These are phyloP conservation scores for Agrostemma githago DNA, from an alignment of 148 eudicot species.

Conservation along the genomic window DNA sequence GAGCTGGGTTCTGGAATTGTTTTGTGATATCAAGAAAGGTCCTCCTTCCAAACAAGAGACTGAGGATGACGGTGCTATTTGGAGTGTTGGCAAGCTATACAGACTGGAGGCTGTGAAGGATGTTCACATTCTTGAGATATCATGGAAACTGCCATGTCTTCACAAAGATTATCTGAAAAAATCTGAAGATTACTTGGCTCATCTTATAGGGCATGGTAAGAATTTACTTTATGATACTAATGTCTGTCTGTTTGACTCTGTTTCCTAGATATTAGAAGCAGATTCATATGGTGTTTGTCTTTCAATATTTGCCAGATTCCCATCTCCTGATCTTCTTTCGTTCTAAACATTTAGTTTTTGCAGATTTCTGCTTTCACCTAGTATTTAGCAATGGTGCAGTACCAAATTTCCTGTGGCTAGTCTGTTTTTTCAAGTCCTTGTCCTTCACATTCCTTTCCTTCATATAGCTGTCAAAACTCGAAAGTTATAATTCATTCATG, in stretches of 20 bases:
- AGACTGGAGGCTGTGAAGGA: conserved; percentile 90
- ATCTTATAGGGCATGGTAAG: conserved; percentile 96
- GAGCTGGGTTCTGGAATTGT: conserved; percentile 84
- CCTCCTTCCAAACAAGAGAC: conserved; percentile 41
- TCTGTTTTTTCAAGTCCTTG: not conserved
- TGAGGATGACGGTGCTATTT: conserved; percentile 48
- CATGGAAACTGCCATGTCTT: conserved; percentile 92
- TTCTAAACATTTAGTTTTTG: not conserved
- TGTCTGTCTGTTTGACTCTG: not conserved
- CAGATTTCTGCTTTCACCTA: not conserved
- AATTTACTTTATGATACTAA: not conserved
- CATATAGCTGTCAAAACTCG: not conserved
- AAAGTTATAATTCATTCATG: not conserved
- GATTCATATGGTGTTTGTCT: not conserved
- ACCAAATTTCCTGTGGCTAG: not conserved
- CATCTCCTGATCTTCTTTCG: not conserved
- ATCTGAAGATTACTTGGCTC: conserved; percentile 91
- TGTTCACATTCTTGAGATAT: conserved; percentile 75
- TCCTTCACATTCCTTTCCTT: not conserved
- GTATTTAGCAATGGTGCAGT: not conserved
- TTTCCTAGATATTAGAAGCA: not conserved
- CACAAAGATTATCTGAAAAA: conserved; percentile 74
- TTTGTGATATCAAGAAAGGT: conserved; percentile 56
- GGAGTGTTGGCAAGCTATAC: conserved; percentile 82
- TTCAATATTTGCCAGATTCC: conserved; percentile 1